Percentiles rank a stretch among this genome's conserved stretches.
These are phyloP conservation scores for Sophora flavescens DNA, from an alignment of 306 rosid species.

Conservation along the genomic window DNA sequence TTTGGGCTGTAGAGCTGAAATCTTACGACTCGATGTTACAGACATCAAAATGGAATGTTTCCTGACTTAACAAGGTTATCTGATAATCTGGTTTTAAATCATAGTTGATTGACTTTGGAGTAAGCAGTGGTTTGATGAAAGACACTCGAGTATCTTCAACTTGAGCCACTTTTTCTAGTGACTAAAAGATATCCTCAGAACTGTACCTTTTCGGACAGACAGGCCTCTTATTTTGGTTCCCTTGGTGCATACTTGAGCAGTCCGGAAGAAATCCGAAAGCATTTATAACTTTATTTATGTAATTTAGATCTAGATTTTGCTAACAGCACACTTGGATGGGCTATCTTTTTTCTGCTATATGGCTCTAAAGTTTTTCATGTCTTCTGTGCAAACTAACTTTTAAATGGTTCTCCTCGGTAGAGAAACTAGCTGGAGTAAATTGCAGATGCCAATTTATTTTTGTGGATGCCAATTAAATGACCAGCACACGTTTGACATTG, in stretches of 20 bases:
- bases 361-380: not conserved
- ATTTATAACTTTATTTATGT: not conserved
- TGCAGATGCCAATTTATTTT: no score
- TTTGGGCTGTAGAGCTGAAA: conserved; percentile 89
- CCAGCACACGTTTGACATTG: not conserved
- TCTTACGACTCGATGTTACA: conserved; percentile 87
- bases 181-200: not conserved
- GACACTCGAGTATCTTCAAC: no score
- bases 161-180: no score
- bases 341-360: no score
- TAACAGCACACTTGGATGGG: no score
- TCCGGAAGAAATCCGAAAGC: not conserved
- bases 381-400: not conserved
- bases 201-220: not conserved
- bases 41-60: conserved; percentile 92
- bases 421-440: no score
- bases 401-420: no score
- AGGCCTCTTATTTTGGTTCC: not conserved
- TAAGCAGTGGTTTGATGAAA: no score
- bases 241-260: not conserved
- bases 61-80: conserved; percentile 48
- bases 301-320: not conserved
- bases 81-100: conserved; percentile 2
- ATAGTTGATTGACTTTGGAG: not conserved
- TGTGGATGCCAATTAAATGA: not conserved